Conservation (phyloP, 2,329 filamentous ascomycete species). For the Cladosporium sphaerospermum region DNA sequence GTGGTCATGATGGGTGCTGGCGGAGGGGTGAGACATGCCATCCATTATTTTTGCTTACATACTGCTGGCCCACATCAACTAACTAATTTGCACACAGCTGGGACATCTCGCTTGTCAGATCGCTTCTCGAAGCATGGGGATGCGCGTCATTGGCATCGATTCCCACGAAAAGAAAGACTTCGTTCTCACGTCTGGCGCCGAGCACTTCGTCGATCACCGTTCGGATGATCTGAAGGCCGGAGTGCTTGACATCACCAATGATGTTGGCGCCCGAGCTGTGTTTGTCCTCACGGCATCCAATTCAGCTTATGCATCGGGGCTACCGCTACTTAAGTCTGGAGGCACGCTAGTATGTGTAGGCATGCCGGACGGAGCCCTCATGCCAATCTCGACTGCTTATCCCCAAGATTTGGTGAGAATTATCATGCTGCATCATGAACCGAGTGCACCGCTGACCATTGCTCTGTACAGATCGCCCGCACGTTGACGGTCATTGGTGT, state of each 20-base stretch:
- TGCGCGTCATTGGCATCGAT: constrained; percentile 61
- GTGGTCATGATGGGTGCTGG: constrained; percentile 46
- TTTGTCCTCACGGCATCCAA: constrained; percentile 49
- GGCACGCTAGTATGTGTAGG: constrained; percentile 43
- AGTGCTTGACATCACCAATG: constrained; percentile 43
- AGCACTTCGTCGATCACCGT: constrained; percentile 60
- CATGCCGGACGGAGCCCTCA: constrained; percentile 40
- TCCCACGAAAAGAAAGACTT: constrained; percentile 58
- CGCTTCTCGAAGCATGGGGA: constrained; percentile 52
- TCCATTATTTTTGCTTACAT: background rate
- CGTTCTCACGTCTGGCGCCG: constrained; percentile 54
- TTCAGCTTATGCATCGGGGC: constrained; percentile 38
- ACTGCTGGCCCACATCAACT: background rate
- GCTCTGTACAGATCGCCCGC: constrained; percentile 28
- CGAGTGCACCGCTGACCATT: too few relatives aligned
- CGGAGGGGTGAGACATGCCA: constrained; percentile 15
- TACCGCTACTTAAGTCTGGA: constrained; percentile 40
- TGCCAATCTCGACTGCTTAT: constrained; percentile 36
- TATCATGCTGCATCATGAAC: too few relatives aligned
- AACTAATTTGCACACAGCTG: background rate
- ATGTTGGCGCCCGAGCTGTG: constrained; percentile 55
- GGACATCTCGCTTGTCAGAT: constrained; percentile 59
- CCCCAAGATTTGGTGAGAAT: constrained; percentile 31
- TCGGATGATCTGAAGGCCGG: constrained; percentile 50
- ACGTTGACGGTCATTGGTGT: constrained; percentile 38